Conservation (phyloP, 2,329 filamentous ascomycete genomes). For the Neospermospora avenae region DNA sequence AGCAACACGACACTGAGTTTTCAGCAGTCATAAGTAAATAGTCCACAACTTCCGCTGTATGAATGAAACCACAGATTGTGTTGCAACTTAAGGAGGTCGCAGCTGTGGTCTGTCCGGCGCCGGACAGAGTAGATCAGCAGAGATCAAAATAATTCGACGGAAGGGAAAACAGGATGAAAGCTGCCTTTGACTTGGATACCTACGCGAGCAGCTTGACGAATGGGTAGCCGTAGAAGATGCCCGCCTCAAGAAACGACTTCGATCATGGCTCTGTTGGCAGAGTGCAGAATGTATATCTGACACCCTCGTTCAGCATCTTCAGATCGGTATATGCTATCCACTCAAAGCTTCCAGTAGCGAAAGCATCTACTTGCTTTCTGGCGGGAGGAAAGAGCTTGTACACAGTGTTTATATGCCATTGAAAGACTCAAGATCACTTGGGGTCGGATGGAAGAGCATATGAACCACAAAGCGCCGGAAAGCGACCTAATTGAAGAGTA, state of each 20-base stretch:
- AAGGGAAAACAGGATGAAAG: conserved; percentile 11
- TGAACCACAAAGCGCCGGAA: background rate
- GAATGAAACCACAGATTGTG: background rate
- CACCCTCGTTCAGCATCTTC: conserved; percentile 34
- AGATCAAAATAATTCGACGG: conserved; percentile 10
- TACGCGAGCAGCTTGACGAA: conserved; percentile 18
- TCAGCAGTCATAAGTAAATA: background rate
- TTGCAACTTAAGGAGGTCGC: conserved; percentile 34
- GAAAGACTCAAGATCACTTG: too few species aligned
- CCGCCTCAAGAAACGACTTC: background rate
- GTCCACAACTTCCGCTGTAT: background rate
- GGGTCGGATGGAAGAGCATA: background rate
- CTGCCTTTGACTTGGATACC: conserved; percentile 9
- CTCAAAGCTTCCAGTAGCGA: conserved; percentile 48
- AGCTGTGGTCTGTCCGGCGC: conserved; percentile 37
- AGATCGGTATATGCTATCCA: conserved; percentile 48
- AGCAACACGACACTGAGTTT: background rate
- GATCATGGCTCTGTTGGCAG: background rate
- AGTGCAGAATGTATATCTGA: background rate
- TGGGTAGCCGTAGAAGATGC: conserved; percentile 21
- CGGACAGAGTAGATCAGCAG: conserved; percentile 33
- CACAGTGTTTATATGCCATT: too few species aligned
- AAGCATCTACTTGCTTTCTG: conserved; percentile 11
- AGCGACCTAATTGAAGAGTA: background rate
- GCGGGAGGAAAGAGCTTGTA: conserved; percentile 15